Evolutionary conservation across 1,284 basidiomycete species (phyloP), one percentile per base, ranked within the genome.

Genomic region (Cyathus pygmaeus): DNA sequence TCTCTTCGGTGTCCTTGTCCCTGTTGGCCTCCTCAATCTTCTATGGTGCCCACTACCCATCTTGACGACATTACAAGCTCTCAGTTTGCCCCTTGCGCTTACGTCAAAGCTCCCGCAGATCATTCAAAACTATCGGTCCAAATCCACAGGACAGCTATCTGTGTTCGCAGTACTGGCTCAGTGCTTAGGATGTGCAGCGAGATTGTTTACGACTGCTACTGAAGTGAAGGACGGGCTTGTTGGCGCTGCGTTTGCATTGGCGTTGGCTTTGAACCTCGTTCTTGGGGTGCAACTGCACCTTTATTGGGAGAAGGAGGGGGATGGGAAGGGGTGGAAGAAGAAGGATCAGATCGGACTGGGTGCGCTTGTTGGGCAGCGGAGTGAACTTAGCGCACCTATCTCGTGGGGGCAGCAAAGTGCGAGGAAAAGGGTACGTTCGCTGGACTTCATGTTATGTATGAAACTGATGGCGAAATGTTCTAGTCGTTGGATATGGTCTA

Each of bases 21-120:
- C 80, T 17, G 72, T 76, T 9, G 73, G 79, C 2, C 80, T 80
- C 2, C 66, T 87, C 49, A 74, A 81, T 0, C 83, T 95, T 19
- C 81, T 82, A 62, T 61, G 76, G 17, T 68, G 86, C n/a, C 88
- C 92, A 4, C 72, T 76, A 41, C 70, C 80, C 50, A 75, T 83
- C 10, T 81, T 94, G 10, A 81, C 92, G 3, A 67, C 90, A 30
- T 83, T 94, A 17, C 94, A 96, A 76, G 78, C 93, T 41, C 81
- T 86, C 50, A 95, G 95, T 1, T 89, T 98, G 57, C 93, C 95
- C 0, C 86, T 98, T 36, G 91, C 93, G 19, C 80, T 98, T 50
- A 87, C 92, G 73, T 91, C 91, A 66, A 96, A 99, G 81, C 83
- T 96, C 44, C 93, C 94, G 11, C 94, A 95, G 75, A 95, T 98